Evolutionary conservation across 2,329 filamentous ascomycete species (phyloP).

Genomic region (Fusarium protoensiforme): DNA sequence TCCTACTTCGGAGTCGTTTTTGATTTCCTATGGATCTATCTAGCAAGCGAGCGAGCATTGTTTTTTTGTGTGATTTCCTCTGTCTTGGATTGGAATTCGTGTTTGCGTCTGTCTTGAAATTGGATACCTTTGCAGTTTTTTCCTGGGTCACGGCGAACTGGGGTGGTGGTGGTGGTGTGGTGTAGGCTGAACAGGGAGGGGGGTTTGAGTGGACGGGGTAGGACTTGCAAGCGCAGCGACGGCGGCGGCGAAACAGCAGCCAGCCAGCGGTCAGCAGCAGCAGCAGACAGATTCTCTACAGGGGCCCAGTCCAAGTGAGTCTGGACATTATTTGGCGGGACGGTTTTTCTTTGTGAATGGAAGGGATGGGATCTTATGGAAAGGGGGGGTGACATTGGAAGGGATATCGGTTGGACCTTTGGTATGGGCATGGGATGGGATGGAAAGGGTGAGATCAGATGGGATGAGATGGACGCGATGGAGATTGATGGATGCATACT

Average conservation of each 20-base stretch:
- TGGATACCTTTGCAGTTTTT: constrained; percentile 37
- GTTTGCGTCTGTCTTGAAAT: constrained; percentile 37
- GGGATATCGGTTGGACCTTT: constrained; percentile 1
- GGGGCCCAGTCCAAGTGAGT: constrained; percentile 41
- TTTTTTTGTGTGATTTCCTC: constrained; percentile 48
- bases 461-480: constrained; percentile 8
- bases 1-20: constrained; percentile 44
- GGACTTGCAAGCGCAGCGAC: constrained; percentile 22
- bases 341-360: constrained; percentile 23
- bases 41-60: constrained; percentile 51
- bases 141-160: constrained; percentile 36
- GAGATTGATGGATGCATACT: constrained; percentile 30
- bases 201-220: background rate
- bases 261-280: constrained; percentile 22
- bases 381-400: background rate
- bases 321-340: constrained; percentile 32
- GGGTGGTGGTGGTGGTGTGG: constrained; percentile 12
- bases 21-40: constrained; percentile 46
- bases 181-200: constrained; percentile 6
- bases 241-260: constrained; percentile 37
- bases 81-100: constrained; percentile 34
- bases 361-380: constrained; percentile 11
- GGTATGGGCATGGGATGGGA: constrained; percentile 16
- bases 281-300: constrained; percentile 39
- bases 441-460: background rate